phyloP scores from a whole-genome alignment of 2,329 filamentous ascomycete genomes.

The Aspergillus sp. region DNA sequence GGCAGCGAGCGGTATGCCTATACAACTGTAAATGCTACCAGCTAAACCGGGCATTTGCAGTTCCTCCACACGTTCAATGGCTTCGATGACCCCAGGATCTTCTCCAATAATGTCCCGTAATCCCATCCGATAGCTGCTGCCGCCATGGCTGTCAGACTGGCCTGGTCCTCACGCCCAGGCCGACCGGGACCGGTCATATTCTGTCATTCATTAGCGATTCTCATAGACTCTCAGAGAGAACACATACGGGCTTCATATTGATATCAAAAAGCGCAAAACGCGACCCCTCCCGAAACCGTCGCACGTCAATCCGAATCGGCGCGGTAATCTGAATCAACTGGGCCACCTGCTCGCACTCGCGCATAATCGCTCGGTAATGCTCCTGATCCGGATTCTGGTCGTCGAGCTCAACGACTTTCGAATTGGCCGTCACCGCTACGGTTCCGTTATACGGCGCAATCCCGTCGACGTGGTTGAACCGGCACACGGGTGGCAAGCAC shows the following conservation, averaged over 20 bases:
- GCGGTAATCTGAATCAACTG: conserved; percentile 34
- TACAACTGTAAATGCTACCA: not conserved
- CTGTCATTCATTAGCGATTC: conserved; percentile 11
- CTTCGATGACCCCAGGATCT: conserved; percentile 22
- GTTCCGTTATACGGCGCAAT: conserved; percentile 45
- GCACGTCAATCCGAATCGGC: conserved; percentile 42
- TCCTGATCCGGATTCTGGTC: conserved; percentile 24
- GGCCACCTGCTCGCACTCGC: conserved; percentile 37
- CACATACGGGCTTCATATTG: conserved; percentile 45
- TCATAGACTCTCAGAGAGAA: not conserved
- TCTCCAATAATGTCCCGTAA: conserved; percentile 30
- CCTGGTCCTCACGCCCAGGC: conserved; percentile 42
- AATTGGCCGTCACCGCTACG: conserved; percentile 44
- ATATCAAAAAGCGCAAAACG: conserved; percentile 45
- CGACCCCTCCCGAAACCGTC: conserved; percentile 28
- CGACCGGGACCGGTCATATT: conserved; percentile 44
- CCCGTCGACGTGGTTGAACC: conserved; percentile 42
- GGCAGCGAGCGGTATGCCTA: too few relatives aligned
- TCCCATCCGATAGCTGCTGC: conserved; percentile 39
- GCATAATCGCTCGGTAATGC: conserved; percentile 24
- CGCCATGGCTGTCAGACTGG: conserved; percentile 40
- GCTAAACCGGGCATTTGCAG: not conserved
- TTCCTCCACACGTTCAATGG: not conserved
- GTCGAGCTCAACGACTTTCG: conserved; percentile 27
- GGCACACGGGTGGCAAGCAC: conserved; percentile 38